Evolutionary conservation across 176 grass and related monocot species (phyloP), one percentile per base, ranked within the genome.

Genomic region (Phoenix dactylifera): DNA sequence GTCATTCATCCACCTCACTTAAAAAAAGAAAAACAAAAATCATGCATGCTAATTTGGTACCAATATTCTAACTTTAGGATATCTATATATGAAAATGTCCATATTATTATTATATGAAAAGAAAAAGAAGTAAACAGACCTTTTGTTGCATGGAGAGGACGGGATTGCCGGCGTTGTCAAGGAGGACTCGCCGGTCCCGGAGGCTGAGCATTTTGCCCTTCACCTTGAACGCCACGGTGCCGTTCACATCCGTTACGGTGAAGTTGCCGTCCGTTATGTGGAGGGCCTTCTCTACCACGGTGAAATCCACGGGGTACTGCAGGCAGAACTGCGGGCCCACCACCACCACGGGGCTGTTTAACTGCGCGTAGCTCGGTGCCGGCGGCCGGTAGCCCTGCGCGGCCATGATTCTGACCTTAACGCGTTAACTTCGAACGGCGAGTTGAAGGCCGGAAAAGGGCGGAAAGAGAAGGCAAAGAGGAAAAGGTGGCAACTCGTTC

Each of bases 321-420:
- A 57, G 22, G 71, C 70, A 74, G 77, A 80, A 80, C 9, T 71
- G 49, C 62, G 56, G 61, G 69, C 65, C 63, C 39, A 74, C 69
- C 70, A 80, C 70, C 59, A 56, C 71, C 51, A 80, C 35, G 35
- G 35, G 35, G 35, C 7, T 12, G 35, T 39, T 39, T 39, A 39
- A 39, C 7, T 39, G 7, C 0, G 35, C 7, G 35, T 39, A 39
- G 9, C 35, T 39, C 35, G 35, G 35, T 1, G 35, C 1, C 1
- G 35, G 35, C 9, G 35, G 35, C 35, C 10, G 35, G 35, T 39
- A 39, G 9, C 7, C 26, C 26, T 26, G 3, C 3, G 26, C 1
- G 35, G 35, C 35, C 35, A 39, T 39, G 35, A 39, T 39, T 12
- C 35, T 39, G 2, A 10, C 35, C 7, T 39, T 39, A 39, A 12